Base-by-base conservation (phyloP, 352 stramenopile genomes). In the Detonula confervacea region DNA sequence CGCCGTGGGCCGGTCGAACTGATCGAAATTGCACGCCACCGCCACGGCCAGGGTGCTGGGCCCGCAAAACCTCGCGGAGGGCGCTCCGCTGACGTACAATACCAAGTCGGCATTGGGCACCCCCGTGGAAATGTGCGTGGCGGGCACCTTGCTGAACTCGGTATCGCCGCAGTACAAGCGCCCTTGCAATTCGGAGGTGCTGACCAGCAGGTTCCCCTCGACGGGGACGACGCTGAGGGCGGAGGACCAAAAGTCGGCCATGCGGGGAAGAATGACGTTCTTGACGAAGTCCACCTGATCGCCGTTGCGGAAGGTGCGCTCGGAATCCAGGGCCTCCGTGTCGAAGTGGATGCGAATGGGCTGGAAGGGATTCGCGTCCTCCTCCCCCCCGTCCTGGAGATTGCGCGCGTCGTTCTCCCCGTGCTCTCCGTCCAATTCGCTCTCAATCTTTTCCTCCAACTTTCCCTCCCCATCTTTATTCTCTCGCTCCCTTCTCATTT, bases 1-100 rank as follows among this genome's bases (percentile, higher is more conserved):
- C 8, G 87, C 88, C 7, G 74, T 92, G 9, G 88, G 88, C 20
- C 88, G 82, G 87, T 94, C 88, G 44, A 84, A 91, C 47, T 90
- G 84, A 81, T 90, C 86, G 62, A 88, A 89, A 55, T 90, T 90
- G 57, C 84, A 93, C 20, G 86, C 73, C 30, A 91, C 83, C 3
- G 88, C 88, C 22, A 92, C 88, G 18, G 88, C 88, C 16, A 94
- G 57, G 1, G 87, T 92, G 9, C 47, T 80, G 18, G 73, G 71
- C 6, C 73, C 70, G 71, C 88, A 93, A 73, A 93, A 92, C 18
- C 82, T 54, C 27, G 74, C 70, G 1, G 62, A 84, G 0, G 82
- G 74, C 8, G 77, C 69, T 22, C 84, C 88, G 47, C 77, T 89
- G 0, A 93, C 84, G 71, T 91, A 93, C 5, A 93, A 47, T 16